Evolutionary conservation across 2,329 filamentous ascomycete species (phyloP), one percentile per base, ranked within the genome.

Genomic region (Arthrobotrys musiformis): DNA sequence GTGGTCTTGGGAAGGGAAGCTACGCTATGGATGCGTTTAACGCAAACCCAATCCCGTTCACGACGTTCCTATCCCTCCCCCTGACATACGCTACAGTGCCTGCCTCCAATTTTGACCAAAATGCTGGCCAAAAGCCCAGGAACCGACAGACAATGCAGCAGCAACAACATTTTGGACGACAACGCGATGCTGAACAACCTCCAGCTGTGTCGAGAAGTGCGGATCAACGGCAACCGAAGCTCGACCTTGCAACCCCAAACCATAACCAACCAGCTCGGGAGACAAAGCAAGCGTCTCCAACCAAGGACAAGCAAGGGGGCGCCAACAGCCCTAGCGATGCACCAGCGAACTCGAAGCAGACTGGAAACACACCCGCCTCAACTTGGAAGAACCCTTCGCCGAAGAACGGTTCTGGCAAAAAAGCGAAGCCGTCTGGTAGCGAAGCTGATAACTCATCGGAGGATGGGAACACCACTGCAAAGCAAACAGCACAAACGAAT

Each of bases 361-460:
- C 63, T n/a, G 66, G 58, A 13, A 42, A 17, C n/a, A 5, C 64
- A n/a, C 42, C 58, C 8, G 40, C 19, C 3, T 37, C 56, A 13
- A 50, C 46, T 26, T 70, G 72, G 72, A 76, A 70, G 33, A 50
- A 67, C 26, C 22, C 56, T 17, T 76, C 72, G 5, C 72, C 64
- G 19, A 76, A 76, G 50, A 66, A 52, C 33, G 72, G 72, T 13
- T 46, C 48, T 52, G 72, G 64, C 1, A 76, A 66, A 64, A 76
- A 63, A n/a, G 52, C 62, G 17, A 76, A 76, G 50, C 37, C 46
- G 30, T 64, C 64, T 4, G 64, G 64, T 50, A 76, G 64, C 17
- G 72, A 76, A 48, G 64, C 64, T 15, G 72, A 76, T 44, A 76
- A 76, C 24, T 70, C 64, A 7, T 76, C 72, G 2, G 72, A 76